These are phyloP conservation scores for Erysimum cheiri DNA, from an alignment of 441 rosid genomes.

Conservation along the genomic window DNA sequence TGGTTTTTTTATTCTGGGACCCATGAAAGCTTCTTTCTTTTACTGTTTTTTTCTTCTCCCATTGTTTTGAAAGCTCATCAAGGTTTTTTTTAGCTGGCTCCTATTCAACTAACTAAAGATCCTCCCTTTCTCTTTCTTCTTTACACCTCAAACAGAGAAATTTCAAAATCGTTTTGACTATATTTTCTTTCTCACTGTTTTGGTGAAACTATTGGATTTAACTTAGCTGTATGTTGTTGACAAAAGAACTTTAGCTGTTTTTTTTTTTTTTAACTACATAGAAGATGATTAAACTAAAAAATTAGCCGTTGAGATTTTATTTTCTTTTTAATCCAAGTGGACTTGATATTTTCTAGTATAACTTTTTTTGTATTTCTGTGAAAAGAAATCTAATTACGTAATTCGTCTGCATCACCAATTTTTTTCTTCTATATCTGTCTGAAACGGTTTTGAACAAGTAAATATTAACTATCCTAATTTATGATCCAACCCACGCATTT, in stretches of 20 bases:
- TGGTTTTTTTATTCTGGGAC: slow-evolving; percentile 32
- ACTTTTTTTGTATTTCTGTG: background rate
- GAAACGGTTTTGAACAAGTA: slow-evolving; percentile 37
- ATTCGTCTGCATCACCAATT: slow-evolving; percentile 21
- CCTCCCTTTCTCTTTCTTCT: slow-evolving; percentile 27
- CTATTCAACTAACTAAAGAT: slow-evolving; percentile 33
- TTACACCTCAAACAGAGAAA: slow-evolving; percentile 21
- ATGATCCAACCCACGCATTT: slow-evolving; percentile 45
- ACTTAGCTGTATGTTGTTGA: slow-evolving; percentile 17
- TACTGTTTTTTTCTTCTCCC: slow-evolving; percentile 21
- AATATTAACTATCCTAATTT: slow-evolving; percentile 37
- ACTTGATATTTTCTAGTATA: background rate
- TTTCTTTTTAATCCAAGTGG: background rate
- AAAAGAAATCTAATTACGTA: background rate
- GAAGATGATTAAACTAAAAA: background rate
- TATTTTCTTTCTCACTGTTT: slow-evolving; percentile 2
- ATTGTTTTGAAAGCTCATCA: slow-evolving; percentile 13
- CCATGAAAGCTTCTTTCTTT: slow-evolving; percentile 38
- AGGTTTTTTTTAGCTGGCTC: slow-evolving; percentile 21
- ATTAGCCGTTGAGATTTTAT: slow-evolving; percentile 17
- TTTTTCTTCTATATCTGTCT: slow-evolving; percentile 25
- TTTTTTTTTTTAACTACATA: background rate
- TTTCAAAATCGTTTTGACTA: slow-evolving; percentile 13
- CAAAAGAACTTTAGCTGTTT: background rate
- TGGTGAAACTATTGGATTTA: background rate